Evolutionary conservation across 1,284 basidiomycete species (phyloP), one percentile per base, ranked within the genome.

Genomic region (Ganoderma lucidum): DNA sequence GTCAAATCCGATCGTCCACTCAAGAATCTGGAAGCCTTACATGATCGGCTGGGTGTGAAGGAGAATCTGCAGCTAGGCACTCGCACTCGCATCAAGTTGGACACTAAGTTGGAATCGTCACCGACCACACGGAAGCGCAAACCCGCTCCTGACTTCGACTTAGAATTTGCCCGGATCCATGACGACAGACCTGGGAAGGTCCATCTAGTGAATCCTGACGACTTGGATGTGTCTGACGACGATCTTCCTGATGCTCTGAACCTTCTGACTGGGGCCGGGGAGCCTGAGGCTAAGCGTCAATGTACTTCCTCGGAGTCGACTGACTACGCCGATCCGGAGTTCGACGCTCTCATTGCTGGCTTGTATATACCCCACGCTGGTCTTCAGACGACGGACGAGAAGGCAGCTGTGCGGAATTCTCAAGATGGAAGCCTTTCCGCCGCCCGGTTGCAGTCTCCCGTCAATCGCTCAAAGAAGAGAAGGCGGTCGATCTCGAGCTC

Each of bases 151-250:
- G 81, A 87, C 70, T 90, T 90, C 71, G 82, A 88, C 69, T 70
- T 91, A n/a, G 80, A 87, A 62, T 84, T 91, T 63, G 77, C 84
- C 6, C 81, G 84, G 53, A 73, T 91, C 64, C 17, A 35, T 2
- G 81, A 86, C 53, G 76, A 78, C 37, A 72, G 72, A 42, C 71
- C 73, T 30, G 67, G 75, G 64, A 60, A 58, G 6, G n/a, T 37
- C 17, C 53, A 71, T 32, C 67, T 75, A 53, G 68, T 32, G 8
- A 72, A 73, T 8, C 53, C 68, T 14, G 35, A 68, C 58, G 76
- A 77, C 63, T 53, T 77, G 14, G 72, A 74, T 35, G 78, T 80
- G 55, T 73, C 75, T 53, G 80, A 81, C 35, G 82, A 83, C 61
- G 86, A 86, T 45, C 78, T 90, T 19, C 86, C 87, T 0, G 83